A percentile compares a stretch with the other conserved stretches of the same genome.
Evolutionary conservation across 371 early-diverging fungal genomes (phyloP).

Genomic region (Batkoa obscura): DNA sequence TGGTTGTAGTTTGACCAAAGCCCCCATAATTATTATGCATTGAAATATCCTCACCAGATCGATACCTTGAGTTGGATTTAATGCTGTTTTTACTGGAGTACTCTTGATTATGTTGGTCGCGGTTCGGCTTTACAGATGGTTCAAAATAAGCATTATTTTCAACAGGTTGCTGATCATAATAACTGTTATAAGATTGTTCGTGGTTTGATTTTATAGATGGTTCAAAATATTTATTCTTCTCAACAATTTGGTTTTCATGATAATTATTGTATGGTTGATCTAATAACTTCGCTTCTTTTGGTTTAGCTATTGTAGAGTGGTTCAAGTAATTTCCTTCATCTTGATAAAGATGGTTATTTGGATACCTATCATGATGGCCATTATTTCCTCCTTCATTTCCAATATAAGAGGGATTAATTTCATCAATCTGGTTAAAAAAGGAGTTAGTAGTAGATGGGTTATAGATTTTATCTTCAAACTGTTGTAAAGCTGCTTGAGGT

Average conservation of each 20-base stretch:
- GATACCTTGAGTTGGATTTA: neutral
- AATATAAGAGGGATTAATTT: too few species aligned
- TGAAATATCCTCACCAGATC: neutral
- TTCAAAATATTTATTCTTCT: neutral
- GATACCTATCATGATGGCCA: too few species aligned
- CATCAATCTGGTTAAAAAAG: too few species aligned
- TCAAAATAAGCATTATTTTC: neutral
- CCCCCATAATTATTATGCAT: neutral
- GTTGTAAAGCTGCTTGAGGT: too few species aligned
- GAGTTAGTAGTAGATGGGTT: too few species aligned
- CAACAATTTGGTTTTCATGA: constrained; percentile 1
- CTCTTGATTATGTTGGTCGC: neutral
- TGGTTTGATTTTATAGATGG: neutral
- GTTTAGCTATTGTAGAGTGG: neutral
- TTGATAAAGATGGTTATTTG: too few species aligned
- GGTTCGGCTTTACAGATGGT: neutral
- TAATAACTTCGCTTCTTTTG: neutral
- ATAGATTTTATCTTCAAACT: too few species aligned
- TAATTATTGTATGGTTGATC: neutral
- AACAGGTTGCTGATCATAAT: neutral
- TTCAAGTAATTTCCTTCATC: neutral
- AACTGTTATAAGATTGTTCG: neutral
- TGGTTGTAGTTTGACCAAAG: constrained; percentile 1
- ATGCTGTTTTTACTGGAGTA: too few species aligned
- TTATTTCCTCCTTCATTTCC: too few species aligned